These are phyloP conservation scores for Pseudogymnoascus sp. DNA, from an alignment of 2,329 filamentous ascomycete genomes.

Conservation along the genomic window DNA sequence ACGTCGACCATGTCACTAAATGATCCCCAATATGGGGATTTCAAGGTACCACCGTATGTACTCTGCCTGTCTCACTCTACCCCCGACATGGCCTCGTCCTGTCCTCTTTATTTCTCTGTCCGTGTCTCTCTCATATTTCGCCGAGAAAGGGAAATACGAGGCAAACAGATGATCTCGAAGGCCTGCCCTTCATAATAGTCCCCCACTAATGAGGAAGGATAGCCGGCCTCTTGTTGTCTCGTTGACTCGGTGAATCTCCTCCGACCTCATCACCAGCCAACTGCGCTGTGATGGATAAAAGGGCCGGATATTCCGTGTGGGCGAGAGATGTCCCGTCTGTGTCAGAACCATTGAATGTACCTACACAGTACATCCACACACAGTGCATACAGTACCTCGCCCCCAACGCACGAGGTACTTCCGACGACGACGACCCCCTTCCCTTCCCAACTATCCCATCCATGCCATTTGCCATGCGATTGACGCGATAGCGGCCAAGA, in stretches of 20 bases:
- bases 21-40: neutral
- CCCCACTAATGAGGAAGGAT: neutral
- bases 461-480: slow-evolving; percentile 4
- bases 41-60: neutral
- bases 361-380: neutral
- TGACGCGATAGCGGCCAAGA: slow-evolving; percentile 4
- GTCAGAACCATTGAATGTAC: neutral
- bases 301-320: slow-evolving; percentile 1
- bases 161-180: neutral
- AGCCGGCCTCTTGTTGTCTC: neutral
- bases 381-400: neutral
- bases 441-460: neutral
- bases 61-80: slow-evolving; percentile 3
- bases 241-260: neutral
- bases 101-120: neutral
- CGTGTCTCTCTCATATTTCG: neutral
- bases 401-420: neutral
- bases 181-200: neutral
- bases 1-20: neutral
- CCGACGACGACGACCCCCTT: neutral
- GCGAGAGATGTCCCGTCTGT: neutral
- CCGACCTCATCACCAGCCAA: neutral
- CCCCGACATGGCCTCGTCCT: neutral
- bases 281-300: neutral
- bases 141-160: slow-evolving; percentile 5